These are phyloP conservation scores for Penicillium bialowiezense DNA, from an alignment of 495 filamentous ascomycete species.

Conservation along the genomic window DNA sequence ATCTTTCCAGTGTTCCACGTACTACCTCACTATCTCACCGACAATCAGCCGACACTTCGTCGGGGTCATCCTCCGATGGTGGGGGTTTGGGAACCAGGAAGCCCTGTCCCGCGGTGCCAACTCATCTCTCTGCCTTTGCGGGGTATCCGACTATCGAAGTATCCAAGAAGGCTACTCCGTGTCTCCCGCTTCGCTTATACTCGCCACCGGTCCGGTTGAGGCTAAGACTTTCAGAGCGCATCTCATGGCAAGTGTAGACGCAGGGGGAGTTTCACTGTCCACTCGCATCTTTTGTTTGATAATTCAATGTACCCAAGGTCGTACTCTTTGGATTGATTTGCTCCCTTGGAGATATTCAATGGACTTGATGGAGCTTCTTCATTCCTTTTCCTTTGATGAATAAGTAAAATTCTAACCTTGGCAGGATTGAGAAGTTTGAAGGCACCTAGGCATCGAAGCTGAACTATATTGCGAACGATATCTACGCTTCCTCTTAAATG, in stretches of 20 bases:
- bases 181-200: background rate
- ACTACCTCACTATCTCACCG: conserved; percentile 1
- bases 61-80: conserved; percentile 18
- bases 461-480: too few relatives aligned
- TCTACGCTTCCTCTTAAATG: too few relatives aligned
- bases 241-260: background rate
- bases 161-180: background rate
- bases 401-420: too few relatives aligned
- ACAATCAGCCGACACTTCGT: conserved; percentile 13
- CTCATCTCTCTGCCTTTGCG: background rate
- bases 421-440: too few relatives aligned
- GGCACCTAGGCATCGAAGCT: too few relatives aligned
- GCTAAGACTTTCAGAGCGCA: background rate
- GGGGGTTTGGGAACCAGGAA: conserved; percentile 9
- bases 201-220: conserved; percentile 1
- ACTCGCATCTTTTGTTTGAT: too few relatives aligned
- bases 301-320: too few relatives aligned
- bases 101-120: conserved; percentile 2
- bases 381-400: too few relatives aligned
- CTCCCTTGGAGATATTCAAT: too few relatives aligned
- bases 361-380: too few relatives aligned
- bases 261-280: too few relatives aligned
- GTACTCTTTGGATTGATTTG: too few relatives aligned
- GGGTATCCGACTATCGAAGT: background rate
- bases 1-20: background rate